phyloP scores from a whole-genome alignment of 2,329 filamentous ascomycete genomes.

The Albifimbria verrucaria region DNA sequence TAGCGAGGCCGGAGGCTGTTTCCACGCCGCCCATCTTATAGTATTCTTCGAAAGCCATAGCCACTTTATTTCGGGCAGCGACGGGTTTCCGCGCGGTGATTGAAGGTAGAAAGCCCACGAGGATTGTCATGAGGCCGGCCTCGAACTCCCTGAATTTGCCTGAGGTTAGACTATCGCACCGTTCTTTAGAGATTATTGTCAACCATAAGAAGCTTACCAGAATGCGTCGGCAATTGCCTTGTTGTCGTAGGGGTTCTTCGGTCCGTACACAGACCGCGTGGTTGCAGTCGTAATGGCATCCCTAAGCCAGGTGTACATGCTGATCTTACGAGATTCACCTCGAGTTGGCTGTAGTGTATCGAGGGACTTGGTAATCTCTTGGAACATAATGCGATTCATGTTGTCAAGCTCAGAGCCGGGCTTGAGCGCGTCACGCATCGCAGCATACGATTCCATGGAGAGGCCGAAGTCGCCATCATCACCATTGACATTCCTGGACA shows the following conservation, averaged over 20 bases:
- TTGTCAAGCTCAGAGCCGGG: conserved; percentile 5
- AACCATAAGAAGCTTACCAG: conserved; percentile 1
- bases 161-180: background rate
- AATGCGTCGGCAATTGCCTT: conserved; percentile 7
- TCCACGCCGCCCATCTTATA: conserved; percentile 3
- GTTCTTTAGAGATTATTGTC: background rate
- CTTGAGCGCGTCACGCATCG: conserved; percentile 6
- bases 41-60: background rate
- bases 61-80: conserved; percentile 1
- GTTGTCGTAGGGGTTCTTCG: conserved; percentile 9
- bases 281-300: conserved; percentile 7
- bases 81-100: conserved; percentile 3
- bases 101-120: conserved; percentile 4
- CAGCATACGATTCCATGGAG: conserved; percentile 2
- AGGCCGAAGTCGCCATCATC: conserved; percentile 7
- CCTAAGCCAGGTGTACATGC: conserved; percentile 5
- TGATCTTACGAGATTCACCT: background rate
- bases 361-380: conserved; percentile 2
- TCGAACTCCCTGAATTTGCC: background rate
- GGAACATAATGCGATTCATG: conserved; percentile 10
- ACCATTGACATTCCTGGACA: conserved; percentile 2
- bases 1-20: background rate
- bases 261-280: conserved; percentile 8
- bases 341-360: conserved; percentile 1
- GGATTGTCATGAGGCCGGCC: conserved; percentile 1